phyloP scores from a whole-genome alignment of 306 rosid species.

The Argentina anserina region DNA sequence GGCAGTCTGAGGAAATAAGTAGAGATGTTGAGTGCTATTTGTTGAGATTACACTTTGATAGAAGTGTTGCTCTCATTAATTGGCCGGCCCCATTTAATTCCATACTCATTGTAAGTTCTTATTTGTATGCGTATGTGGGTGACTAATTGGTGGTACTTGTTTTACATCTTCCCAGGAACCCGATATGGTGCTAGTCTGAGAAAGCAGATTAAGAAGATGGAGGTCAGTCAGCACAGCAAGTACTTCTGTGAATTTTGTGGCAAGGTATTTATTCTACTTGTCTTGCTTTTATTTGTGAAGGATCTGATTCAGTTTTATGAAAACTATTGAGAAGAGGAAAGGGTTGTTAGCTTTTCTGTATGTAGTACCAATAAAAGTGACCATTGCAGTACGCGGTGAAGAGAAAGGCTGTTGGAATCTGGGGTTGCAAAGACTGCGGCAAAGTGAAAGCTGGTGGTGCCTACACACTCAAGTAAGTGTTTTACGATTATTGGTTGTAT shows the following conservation, averaged over 20 bases:
- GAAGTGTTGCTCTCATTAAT: background rate
- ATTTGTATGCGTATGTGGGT: background rate
- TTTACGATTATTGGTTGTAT: background rate
- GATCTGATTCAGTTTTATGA: background rate
- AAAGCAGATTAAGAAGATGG: constrained; percentile 92
- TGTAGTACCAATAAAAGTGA: background rate
- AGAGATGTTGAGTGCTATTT: background rate
- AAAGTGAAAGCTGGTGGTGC: constrained; percentile 88
- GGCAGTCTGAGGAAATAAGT: background rate
- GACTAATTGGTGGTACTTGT: background rate
- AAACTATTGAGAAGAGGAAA: background rate
- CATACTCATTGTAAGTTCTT: background rate
- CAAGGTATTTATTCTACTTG: constrained; percentile 38
- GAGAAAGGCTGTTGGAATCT: constrained; percentile 77
- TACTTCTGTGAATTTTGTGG: constrained; percentile 80
- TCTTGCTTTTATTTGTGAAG: background rate
- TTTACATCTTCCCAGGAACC: constrained; percentile 45
- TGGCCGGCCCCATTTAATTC: background rate
- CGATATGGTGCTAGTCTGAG: constrained; percentile 89
- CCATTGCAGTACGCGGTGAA: constrained; percentile 61
- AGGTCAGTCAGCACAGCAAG: constrained; percentile 78
- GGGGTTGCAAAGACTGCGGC: constrained; percentile 91
- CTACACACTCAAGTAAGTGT: constrained; percentile 67
- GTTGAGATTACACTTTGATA: background rate
- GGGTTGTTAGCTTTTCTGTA: background rate